Percentiles rank a stretch among this genome's conserved stretches.
Conservation (phyloP, 441 rosid species). For the Macaranga tanarius region DNA sequence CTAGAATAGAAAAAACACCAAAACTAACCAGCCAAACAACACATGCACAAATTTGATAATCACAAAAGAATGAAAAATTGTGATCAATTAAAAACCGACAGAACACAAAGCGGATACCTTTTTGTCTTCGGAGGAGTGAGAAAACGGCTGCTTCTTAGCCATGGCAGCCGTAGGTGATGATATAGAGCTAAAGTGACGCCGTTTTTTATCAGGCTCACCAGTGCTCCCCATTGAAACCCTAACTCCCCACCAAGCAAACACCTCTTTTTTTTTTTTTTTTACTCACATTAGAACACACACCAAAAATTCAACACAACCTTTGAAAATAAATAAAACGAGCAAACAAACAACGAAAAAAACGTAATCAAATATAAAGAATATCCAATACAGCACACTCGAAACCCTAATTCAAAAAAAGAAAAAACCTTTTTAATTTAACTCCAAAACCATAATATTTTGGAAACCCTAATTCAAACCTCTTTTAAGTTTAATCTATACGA, state of each 20-base stretch:
- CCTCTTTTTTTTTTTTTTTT: too few relatives aligned
- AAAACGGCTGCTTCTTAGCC: constrained; percentile 70
- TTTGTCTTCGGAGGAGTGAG: constrained; percentile 77
- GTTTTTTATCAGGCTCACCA: constrained; percentile 90
- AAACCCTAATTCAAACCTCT: constrained; percentile 26
- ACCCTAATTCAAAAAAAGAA: constrained; percentile 28
- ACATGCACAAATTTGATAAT: neutral
- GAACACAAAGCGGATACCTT: constrained; percentile 38
- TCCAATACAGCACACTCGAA: constrained; percentile 9
- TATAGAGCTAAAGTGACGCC: constrained; percentile 75
- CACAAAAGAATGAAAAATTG: neutral
- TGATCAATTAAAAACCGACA: neutral
- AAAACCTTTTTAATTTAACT: neutral
- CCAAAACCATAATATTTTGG: constrained; percentile 31
- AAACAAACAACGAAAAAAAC: neutral
- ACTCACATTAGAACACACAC: constrained; percentile 33
- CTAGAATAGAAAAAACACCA: neutral
- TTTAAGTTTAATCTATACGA: neutral
- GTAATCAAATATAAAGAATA: neutral
- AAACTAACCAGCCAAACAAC: neutral
- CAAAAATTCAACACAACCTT: constrained; percentile 2
- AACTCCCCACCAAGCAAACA: constrained; percentile 28
- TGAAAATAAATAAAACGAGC: constrained; percentile 4
- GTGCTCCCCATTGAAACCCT: constrained; percentile 91
- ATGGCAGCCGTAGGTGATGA: constrained; percentile 79